Conservation (phyloP, 2,329 filamentous ascomycete genomes). For the Cucurbitaria berberidis region DNA sequence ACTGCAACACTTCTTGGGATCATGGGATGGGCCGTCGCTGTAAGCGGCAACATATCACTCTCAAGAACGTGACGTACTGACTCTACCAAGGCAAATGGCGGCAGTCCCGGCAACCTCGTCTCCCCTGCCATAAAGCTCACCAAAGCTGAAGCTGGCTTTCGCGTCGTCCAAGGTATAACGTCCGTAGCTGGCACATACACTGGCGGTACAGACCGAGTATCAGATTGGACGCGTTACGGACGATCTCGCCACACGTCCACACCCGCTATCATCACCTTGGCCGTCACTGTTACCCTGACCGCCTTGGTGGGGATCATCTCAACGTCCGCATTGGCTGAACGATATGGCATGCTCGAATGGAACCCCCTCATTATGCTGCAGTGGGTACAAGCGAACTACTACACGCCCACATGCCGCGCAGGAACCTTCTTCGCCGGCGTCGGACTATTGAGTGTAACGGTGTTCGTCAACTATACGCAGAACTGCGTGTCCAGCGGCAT, state of each 20-base stretch:
- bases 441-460: slow-evolving; percentile 29
- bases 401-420: slow-evolving; percentile 26
- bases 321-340: slow-evolving; percentile 24
- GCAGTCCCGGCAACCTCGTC: too few relatives aligned
- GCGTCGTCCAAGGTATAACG: too few relatives aligned
- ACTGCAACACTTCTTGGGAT: slow-evolving; percentile 14
- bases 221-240: slow-evolving; percentile 22
- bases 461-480: slow-evolving; percentile 32
- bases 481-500: slow-evolving; percentile 36
- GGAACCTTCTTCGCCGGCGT: slow-evolving; percentile 39
- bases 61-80: too few relatives aligned
- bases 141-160: too few relatives aligned
- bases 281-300: slow-evolving; percentile 19
- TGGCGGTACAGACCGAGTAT: slow-evolving; percentile 15
- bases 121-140: too few relatives aligned
- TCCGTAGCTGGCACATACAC: too few relatives aligned
- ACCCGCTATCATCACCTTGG: slow-evolving; percentile 14
- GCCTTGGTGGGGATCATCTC: slow-evolving; percentile 20
- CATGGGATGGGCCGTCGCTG: slow-evolving; percentile 15
- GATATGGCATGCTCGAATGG: slow-evolving; percentile 29
- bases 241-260: too few relatives aligned
- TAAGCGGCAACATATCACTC: slow-evolving; percentile 20
- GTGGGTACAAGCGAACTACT: slow-evolving; percentile 20
- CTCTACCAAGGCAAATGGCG: too few relatives aligned
- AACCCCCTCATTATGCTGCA: slow-evolving; percentile 32